Evolutionary conservation across 257 asterid species (phyloP).

Genomic region (Schizonepeta tenuifolia): DNA sequence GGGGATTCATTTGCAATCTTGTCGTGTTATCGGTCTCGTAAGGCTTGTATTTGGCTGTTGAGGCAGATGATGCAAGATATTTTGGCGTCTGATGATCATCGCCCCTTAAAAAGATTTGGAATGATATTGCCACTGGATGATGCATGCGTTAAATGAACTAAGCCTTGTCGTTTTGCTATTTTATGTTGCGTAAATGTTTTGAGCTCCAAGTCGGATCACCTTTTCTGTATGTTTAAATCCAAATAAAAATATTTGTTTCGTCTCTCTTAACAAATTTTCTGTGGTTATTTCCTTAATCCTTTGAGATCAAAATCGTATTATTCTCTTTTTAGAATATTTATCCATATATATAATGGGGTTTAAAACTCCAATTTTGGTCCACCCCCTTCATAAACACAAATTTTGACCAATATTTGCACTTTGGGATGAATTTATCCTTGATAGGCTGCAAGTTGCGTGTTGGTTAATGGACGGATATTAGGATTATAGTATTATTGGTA

Average conservation of each 20-base stretch:
- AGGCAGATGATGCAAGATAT: slow-evolving; percentile 32
- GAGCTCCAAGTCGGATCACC: not conserved
- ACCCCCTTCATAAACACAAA: too few species aligned
- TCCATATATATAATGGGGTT: too few species aligned
- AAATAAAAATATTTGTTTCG: slow-evolving; percentile 5
- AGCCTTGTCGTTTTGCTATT: slow-evolving; percentile 16
- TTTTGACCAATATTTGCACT: too few species aligned
- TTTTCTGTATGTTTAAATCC: slow-evolving; percentile 21
- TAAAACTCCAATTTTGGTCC: too few species aligned
- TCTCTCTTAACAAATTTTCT: slow-evolving; percentile 18
- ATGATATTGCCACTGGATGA: slow-evolving; percentile 24
- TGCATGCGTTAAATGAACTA: slow-evolving; percentile 26
- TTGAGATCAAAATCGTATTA: not conserved
- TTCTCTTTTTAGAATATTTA: too few species aligned
- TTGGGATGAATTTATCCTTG: too few species aligned
- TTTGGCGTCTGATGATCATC: slow-evolving; percentile 17
- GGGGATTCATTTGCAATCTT: slow-evolving; percentile 18
- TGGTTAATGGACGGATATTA: too few species aligned
- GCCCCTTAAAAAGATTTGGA: slow-evolving; percentile 33
- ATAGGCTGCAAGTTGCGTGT: too few species aligned
- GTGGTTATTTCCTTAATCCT: not conserved
- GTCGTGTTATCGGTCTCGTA: slow-evolving; percentile 28
- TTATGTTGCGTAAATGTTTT: slow-evolving; percentile 35
- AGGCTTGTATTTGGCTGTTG: slow-evolving; percentile 27
- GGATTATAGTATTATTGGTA: too few species aligned